These are phyloP conservation scores for Solanum corneliomulleri DNA, from an alignment of 257 asterid species.

Conservation along the genomic window DNA sequence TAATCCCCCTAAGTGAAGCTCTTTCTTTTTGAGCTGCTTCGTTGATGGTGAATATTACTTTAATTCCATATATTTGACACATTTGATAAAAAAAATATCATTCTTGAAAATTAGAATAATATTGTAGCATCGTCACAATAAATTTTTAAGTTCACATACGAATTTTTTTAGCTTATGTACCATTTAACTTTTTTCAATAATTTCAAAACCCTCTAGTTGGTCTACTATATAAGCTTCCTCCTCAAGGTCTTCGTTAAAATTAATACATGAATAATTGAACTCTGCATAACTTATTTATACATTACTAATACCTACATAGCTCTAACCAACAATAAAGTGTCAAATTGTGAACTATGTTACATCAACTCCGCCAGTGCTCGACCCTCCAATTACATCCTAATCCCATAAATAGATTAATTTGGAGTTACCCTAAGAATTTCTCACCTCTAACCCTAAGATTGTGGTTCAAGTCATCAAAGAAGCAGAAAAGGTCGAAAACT, in stretches of 20 bases:
- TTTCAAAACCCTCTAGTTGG: no score
- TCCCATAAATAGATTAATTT: not conserved
- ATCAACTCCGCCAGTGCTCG: not conserved
- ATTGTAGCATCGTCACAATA: no score
- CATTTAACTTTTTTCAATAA: not conserved
- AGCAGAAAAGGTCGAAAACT: not conserved
- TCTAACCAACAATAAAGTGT: not conserved
- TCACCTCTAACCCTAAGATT: not conserved
- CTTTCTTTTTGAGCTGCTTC: not conserved
- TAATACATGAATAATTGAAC: not conserved
- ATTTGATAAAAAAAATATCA: not conserved
- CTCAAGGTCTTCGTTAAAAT: not conserved
- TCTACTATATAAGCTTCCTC: not conserved
- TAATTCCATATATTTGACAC: not conserved
- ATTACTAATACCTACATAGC: not conserved
- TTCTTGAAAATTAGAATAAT: not conserved
- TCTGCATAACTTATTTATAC: not conserved
- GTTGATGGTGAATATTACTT: not conserved
- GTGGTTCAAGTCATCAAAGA: not conserved
- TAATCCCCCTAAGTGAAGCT: not conserved
- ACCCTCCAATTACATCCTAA: not conserved
- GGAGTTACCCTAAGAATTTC: not conserved
- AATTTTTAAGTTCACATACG: no score
- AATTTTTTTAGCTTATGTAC: not conserved
- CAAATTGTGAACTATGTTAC: not conserved